Conservation (phyloP, 768 basidiomycete species). For the Suillus subaureus region DNA sequence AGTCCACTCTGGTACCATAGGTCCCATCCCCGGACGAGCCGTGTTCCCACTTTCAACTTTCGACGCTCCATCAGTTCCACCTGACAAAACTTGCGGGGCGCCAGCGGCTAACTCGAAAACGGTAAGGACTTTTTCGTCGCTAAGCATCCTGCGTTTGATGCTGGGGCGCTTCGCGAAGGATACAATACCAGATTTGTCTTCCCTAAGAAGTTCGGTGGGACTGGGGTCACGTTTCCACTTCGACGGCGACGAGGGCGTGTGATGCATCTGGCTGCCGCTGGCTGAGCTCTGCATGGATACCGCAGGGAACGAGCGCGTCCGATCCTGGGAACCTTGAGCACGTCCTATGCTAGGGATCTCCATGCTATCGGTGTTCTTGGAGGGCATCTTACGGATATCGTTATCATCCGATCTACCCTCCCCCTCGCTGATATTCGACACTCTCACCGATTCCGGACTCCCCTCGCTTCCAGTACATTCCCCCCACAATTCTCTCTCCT, state of each 20-base stretch:
- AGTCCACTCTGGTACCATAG: slow-evolving; percentile 15
- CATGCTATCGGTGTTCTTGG: slow-evolving; percentile 5
- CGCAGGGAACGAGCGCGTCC: slow-evolving; percentile 13
- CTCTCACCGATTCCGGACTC: slow-evolving; percentile 16
- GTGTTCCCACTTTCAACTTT: slow-evolving; percentile 6
- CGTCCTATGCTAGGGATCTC: slow-evolving; percentile 5
- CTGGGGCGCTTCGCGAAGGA: slow-evolving; percentile 69
- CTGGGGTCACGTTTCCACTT: slow-evolving; percentile 69
- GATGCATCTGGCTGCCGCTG: slow-evolving; percentile 10
- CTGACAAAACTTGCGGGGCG: slow-evolving; percentile 10
- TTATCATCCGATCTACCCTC: slow-evolving; percentile 22
- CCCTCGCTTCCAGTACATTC: slow-evolving; percentile 24
- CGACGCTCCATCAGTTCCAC: slow-evolving; percentile 15
- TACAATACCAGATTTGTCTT: slow-evolving; percentile 58
- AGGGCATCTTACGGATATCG: slow-evolving; percentile 16
- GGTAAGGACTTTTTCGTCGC: slow-evolving; percentile 14
- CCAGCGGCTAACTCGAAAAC: slow-evolving; percentile 15
- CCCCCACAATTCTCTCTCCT: slow-evolving; percentile 52
- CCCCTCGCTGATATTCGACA: slow-evolving; percentile 12
- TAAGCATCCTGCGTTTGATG: slow-evolving; percentile 47
- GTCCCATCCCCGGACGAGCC: slow-evolving; percentile 11
- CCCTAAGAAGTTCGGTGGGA: slow-evolving; percentile 67
- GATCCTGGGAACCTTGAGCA: slow-evolving; percentile 8
- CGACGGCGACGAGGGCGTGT: slow-evolving; percentile 31
- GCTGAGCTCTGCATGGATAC: slow-evolving; percentile 13